Evolutionary conservation across 768 basidiomycete species (phyloP), one percentile per base, ranked within the genome.

Genomic region (Rubroboletus pulcherrimus): DNA sequence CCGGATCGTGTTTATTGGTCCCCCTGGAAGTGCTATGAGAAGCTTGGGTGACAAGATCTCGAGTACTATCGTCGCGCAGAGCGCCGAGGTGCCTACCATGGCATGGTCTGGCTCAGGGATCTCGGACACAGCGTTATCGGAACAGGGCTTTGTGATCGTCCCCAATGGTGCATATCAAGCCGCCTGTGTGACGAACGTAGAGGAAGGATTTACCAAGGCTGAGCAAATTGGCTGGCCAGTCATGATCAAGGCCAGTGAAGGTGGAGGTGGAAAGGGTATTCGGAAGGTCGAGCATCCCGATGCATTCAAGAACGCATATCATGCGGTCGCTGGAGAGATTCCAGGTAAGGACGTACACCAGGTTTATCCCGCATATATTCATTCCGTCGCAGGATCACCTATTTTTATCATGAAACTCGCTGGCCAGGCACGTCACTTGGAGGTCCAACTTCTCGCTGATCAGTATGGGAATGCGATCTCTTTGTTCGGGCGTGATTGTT

Each of bases 331-430:
- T 38, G 91, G 94, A 65, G 97, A 99, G 75, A 94, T 99, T 63
- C 97, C 97, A 66, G 96, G 96, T 96, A 65, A 48, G 77, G 69
- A 24, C 47, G 52, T 41, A 17, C 29, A 52, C 24, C 51, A 45
- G 33, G 37, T 49, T 45, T 12, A 26, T 15, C n/a, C 34, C 19
- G 31, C 51, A 33, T 51, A 44, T 58, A n/a, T 52, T 65, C 41
- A 61, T 53, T n/a, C 3, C 15, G 21, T 40, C 37, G 17, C 60
- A 85, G 97, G 97, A 41, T 98, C 97, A 1, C 97, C 97, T 49
- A 94, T 99, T 63, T 99, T 99, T 75, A 91, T 99, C 76, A 99
- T 99, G 97, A 98, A 98, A 78, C 88, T 99, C 54, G 97, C 97
- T 35, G 94, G 96, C 11, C 89, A 93, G 63, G 97, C 97, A 43